Base-by-base conservation (phyloP, 495 filamentous ascomycete species). In the Talaromyces thailandensis region DNA sequence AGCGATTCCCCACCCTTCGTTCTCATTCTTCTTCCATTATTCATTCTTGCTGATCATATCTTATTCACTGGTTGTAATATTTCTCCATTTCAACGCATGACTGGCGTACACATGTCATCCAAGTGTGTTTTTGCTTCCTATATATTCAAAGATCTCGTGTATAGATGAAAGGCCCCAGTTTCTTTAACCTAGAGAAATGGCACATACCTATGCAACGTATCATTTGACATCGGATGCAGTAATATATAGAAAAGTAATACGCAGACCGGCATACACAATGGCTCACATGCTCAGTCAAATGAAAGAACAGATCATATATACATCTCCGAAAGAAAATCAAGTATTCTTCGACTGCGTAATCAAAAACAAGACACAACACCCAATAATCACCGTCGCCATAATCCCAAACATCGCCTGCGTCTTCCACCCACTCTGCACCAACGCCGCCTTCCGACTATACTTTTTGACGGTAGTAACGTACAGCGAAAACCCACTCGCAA, bases 401-500 rank as follows among this genome's bases (percentile, higher is more conserved):
- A 90, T 75, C 0, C 83, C 86, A 73, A 96, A 87, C 24, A 92
- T 76, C 24, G 84, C 69, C 72, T 96, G 92, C 37, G 94, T 97
- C 76, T 92, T 96, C 87, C 89, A 93, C 32, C 94, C 94, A 56
- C 85, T 90, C 75, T 98, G 94, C 37, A 98, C 94, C 61, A 98
- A 79, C 0, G 94, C 94, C 26, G 80, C 78, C 65, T 87, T 84
- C 37, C 83, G 79, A 62, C 85, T 86, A 71, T 95, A 98, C 69
- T 90, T 88, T 62, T 82, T 88, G n/a, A 98, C 87, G 1, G 92
- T 93, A 65, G 83, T 87, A 55, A 94, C 81, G 69, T 98, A 98
- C 68, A 96, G 97, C 1, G 85, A 87, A 48, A 95, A 77, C 1
- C 94, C 94, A 24, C 86, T 85, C 7, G 76, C 78, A 32, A 98